phyloP scores from a whole-genome alignment of 2,329 filamentous ascomycete genomes.

The Cadophora gregata region DNA sequence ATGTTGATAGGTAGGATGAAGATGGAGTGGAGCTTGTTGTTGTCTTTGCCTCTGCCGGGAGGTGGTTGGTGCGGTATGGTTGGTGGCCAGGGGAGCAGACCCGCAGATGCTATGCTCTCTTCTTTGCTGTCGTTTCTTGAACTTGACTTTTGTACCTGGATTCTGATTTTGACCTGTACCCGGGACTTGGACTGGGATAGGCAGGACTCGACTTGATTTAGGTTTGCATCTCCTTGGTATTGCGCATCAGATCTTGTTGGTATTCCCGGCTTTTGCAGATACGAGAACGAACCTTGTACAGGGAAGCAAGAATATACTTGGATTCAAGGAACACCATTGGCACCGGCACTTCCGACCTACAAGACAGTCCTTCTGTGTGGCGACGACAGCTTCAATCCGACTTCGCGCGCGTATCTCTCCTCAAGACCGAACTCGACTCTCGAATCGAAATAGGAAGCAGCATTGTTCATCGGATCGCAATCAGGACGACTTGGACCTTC shows the following conservation, averaged over 20 bases:
- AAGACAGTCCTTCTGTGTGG: not conserved
- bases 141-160: slow-evolving; percentile 9
- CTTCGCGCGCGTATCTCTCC: not conserved
- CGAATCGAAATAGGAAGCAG: not conserved
- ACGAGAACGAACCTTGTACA: no score
- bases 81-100: not conserved
- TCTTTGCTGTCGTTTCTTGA: not conserved
- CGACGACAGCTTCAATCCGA: not conserved
- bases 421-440: not conserved
- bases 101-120: slow-evolving; percentile 1
- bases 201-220: not conserved
- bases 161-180: not conserved
- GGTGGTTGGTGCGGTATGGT: not conserved
- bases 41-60: not conserved
- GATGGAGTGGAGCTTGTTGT: slow-evolving; percentile 1
- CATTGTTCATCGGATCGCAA: not conserved
- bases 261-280: not conserved
- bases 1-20: not conserved
- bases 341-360: not conserved
- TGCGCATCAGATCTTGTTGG: not conserved
- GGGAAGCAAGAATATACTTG: not conserved
- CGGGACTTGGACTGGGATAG: not conserved
- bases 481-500: no score
- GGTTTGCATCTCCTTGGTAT: not conserved
- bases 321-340: not conserved